phyloP scores from a whole-genome alignment of 2,329 filamentous ascomycete species.

The Talaromyces sp. region DNA sequence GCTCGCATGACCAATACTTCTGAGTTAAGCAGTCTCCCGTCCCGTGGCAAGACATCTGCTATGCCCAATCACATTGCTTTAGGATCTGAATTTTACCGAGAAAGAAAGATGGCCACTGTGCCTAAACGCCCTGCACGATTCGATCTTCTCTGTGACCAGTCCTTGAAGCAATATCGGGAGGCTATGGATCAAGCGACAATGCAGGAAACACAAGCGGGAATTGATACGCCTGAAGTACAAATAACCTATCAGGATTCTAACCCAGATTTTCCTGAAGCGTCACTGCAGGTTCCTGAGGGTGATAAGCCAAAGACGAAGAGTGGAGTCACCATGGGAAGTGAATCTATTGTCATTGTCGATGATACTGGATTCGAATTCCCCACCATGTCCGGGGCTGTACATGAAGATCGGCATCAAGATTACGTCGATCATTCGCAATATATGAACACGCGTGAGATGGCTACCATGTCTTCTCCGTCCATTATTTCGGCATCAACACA shows the following conservation, averaged over 20 bases:
- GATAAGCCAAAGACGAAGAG: slow-evolving; percentile 46
- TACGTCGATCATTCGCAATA: not conserved
- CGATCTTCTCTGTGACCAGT: slow-evolving; percentile 78
- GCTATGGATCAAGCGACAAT: slow-evolving; percentile 54
- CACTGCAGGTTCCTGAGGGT: slow-evolving; percentile 18
- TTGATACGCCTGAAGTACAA: slow-evolving; percentile 9
- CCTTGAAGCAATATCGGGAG: slow-evolving; percentile 76
- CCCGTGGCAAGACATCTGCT: slow-evolving; percentile 43
- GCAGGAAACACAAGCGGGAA: slow-evolving; percentile 11
- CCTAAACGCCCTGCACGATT: slow-evolving; percentile 65
- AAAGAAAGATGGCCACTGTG: slow-evolving; percentile 38
- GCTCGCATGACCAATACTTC: slow-evolving; percentile 40
- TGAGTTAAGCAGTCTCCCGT: slow-evolving; percentile 31
- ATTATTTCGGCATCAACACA: slow-evolving; percentile 5
- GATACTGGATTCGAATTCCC: slow-evolving; percentile 52
- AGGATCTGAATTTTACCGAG: slow-evolving; percentile 47
- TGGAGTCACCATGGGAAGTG: slow-evolving; percentile 75
- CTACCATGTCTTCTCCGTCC: not conserved
- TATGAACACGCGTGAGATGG: not conserved
- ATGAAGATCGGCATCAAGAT: not conserved
- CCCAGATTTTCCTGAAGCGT: not conserved
- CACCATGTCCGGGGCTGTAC: slow-evolving; percentile 44
- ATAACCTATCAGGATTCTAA: slow-evolving; percentile 3
- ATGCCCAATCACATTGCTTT: slow-evolving; percentile 50
- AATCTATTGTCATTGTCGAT: slow-evolving; percentile 87